Evolutionary conservation across 164 flowering plant species (phyloP), one percentile per base, ranked within the genome.

Genomic region (Chloranthus sessilifolius): DNA sequence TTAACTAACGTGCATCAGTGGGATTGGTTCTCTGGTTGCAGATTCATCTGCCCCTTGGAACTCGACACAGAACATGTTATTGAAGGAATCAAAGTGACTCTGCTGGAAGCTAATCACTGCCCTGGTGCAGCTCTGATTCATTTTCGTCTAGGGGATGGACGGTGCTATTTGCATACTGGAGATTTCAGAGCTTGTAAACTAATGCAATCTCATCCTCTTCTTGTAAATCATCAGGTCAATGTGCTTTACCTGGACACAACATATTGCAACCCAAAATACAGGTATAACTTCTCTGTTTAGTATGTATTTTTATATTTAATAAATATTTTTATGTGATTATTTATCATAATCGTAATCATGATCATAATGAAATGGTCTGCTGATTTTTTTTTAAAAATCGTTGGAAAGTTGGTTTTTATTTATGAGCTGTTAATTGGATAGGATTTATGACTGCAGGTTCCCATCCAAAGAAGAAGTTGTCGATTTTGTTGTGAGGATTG

Each of bases 31-130:
- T 61, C 3, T 45, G 31, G 42, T 37, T 47, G 46, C 69, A 83
- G 85, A 52, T 73, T 55, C 39, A 72, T 83, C 33, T 62, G 47
- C 49, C 76, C 83, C 5, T 54, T 84, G 74, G 92, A 81, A 56
- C 50, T 81, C 22, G 75, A 70, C 37, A 63, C 38, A 1, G 83
- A 76, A 47, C 43, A 76, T 59, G 47, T 54, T 19, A 70, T 85
- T 57, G 70, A 78, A 45, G 86, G 85, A 31, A 59, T 76, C 34
- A 76, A 67, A 66, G 78, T 85, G 33, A 81, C 82, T 26, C 46
- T 85, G 61, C 54, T 81, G 45, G 84, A 85, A 48, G 94, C 88
- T 49, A 81, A 81, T 76, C 94, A 85, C 52, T 85, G 88, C 52
- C 86, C 94, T n/a, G 86, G 88, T 62, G 88, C 86, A 37, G 81